These are phyloP conservation scores for Spathaspora boniae DNA, from an alignment of 805 yeast genomes.

Conservation along the genomic window DNA sequence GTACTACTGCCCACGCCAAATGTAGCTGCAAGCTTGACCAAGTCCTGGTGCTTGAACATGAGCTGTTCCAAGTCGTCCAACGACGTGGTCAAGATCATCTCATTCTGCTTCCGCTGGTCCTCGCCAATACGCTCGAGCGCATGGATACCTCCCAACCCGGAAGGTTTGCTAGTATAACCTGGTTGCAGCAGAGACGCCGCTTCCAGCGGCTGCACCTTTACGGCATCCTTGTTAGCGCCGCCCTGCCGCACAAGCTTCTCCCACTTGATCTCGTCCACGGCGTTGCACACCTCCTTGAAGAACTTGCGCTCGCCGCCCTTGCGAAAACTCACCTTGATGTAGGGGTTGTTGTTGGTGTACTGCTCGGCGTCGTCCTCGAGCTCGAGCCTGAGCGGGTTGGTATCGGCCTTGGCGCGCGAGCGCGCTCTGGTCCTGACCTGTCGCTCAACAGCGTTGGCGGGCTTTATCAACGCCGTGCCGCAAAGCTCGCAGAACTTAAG, in stretches of 20 bases:
- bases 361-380: slow-evolving; percentile 30
- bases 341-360: slow-evolving; percentile 30
- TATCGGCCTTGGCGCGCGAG: not conserved
- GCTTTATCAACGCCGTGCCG: slow-evolving; percentile 46
- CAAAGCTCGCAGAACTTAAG: slow-evolving; percentile 83
- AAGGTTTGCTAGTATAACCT: slow-evolving; percentile 5
- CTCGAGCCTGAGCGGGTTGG: slow-evolving; percentile 15
- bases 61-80: slow-evolving; percentile 72
- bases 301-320: slow-evolving; percentile 62
- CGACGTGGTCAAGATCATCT: slow-evolving; percentile 60
- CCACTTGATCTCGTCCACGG: slow-evolving; percentile 53
- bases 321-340: slow-evolving; percentile 72
- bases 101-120: slow-evolving; percentile 53
- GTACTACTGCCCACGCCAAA: too few relatives aligned
- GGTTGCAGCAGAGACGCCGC: too few relatives aligned
- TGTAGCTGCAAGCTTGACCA: slow-evolving; percentile 54
- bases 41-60: slow-evolving; percentile 74
- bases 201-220: slow-evolving; percentile 15
- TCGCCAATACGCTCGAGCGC: slow-evolving; percentile 61
- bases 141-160: slow-evolving; percentile 64
- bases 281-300: slow-evolving; percentile 37
- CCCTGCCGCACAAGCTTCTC: slow-evolving; percentile 32
- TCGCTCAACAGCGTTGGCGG: not conserved
- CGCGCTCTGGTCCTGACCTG: too few relatives aligned
- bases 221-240: slow-evolving; percentile 34